A percentile compares a stretch with the other conserved stretches of the same genome.
These are phyloP conservation scores for Pleurotus eryngii DNA, from an alignment of 768 basidiomycete genomes.

Conservation along the genomic window DNA sequence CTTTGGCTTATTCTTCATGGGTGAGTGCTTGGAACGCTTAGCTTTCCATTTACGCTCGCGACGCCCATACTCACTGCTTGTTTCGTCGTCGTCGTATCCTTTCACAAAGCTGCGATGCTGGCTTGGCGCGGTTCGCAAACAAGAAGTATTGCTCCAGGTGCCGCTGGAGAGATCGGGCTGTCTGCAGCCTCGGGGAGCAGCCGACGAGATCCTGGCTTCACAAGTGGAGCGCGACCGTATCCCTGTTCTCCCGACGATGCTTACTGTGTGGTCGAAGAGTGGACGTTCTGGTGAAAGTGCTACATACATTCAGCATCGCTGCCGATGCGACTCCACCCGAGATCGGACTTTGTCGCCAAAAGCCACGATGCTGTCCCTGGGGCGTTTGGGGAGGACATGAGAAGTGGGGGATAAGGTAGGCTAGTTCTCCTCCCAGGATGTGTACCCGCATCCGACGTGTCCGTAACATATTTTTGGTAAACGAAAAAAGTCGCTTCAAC, in stretches of 20 bases:
- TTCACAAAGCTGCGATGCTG: constrained; percentile 32
- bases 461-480: not conserved
- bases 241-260: constrained; percentile 58
- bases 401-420: too few species aligned
- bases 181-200: constrained; percentile 4
- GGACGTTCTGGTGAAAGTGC: constrained; percentile 39
- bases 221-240: constrained; percentile 33
- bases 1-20: constrained; percentile 74
- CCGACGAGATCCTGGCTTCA: constrained; percentile 14
- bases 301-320: too few species aligned
- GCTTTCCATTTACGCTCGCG: not conserved
- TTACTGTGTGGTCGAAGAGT: constrained; percentile 74
- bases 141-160: constrained; percentile 19
- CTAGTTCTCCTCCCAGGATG: too few species aligned
- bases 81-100: not conserved
- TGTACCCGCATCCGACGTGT: not conserved
- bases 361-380: too few species aligned
- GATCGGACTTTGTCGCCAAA: too few species aligned
- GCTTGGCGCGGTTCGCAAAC: constrained; percentile 43
- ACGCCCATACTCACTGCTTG: constrained; percentile 3
- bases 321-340: too few species aligned
- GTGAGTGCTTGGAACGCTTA: constrained; percentile 37
- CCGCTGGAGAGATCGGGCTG: constrained; percentile 12
- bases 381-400: too few species aligned
- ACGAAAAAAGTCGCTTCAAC: not conserved